Evolutionary conservation across 2,329 filamentous ascomycete species (phyloP).

Genomic region (Hypoxylon sp.): DNA sequence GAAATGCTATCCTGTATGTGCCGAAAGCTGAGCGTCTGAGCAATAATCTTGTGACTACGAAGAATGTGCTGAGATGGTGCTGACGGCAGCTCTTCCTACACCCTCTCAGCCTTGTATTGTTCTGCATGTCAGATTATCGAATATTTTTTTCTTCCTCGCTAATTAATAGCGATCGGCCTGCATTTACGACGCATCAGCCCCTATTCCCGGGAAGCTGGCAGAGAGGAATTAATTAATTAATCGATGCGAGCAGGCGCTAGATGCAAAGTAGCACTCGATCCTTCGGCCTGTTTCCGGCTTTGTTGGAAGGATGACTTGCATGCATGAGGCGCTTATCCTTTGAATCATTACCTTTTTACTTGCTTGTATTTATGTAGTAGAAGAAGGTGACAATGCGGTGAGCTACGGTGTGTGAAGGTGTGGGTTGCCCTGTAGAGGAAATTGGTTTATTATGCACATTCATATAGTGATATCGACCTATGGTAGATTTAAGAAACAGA

Average conservation of each 20-base stretch:
- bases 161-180: conserved; percentile 19
- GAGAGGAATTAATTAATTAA: conserved; percentile 23
- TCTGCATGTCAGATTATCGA: conserved; percentile 38
- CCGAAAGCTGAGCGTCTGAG: conserved; percentile 16
- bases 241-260: conserved; percentile 29
- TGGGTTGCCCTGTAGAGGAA: conserved; percentile 13
- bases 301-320: conserved; percentile 32
- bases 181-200: conserved; percentile 5
- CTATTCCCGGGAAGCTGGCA: conserved; percentile 28
- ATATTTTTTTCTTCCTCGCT: conserved; percentile 16
- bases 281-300: conserved; percentile 35
- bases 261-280: conserved; percentile 29
- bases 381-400: too few species aligned
- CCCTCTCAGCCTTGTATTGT: conserved; percentile 34
- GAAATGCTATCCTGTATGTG: neutral
- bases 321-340: conserved; percentile 2
- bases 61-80: too few species aligned
- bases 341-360: too few species aligned
- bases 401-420: conserved; percentile 15
- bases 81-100: conserved; percentile 28
- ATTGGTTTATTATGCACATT: conserved; percentile 21
- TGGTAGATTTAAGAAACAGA: conserved; percentile 22
- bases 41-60: too few species aligned
- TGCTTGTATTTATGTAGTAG: too few species aligned
- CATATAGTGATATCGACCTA: neutral